A percentile compares a stretch with the other conserved stretches of the same genome.
phyloP scores from a whole-genome alignment of 495 filamentous ascomycete genomes.

The Aspergillus conjunctus region DNA sequence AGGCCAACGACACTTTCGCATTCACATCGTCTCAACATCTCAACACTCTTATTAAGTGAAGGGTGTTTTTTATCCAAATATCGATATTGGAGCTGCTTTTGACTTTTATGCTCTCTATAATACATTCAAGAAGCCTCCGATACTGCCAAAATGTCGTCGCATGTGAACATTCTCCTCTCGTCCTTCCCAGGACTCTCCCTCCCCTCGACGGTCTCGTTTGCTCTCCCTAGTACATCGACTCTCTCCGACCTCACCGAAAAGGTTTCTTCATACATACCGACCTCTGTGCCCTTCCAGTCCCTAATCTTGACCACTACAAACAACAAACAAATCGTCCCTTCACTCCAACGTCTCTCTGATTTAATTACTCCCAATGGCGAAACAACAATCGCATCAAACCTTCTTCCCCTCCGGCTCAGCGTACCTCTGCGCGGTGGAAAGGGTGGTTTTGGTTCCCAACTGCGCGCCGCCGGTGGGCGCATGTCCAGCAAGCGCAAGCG shows the following conservation, averaged over 20 bases:
- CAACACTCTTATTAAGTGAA: too few species aligned
- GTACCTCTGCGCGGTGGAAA: conserved; percentile 83
- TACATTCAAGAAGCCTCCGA: neutral
- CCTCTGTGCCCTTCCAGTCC: conserved; percentile 42
- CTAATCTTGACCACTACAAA: conserved; percentile 82
- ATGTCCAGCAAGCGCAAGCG: conserved; percentile 94
- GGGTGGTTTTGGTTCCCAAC: conserved; percentile 95
- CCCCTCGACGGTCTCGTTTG: conserved; percentile 73
- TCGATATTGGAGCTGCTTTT: too few species aligned
- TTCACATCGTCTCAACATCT: too few species aligned
- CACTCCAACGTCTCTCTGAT: conserved; percentile 36
- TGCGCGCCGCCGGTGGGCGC: conserved; percentile 93
- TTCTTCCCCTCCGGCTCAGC: conserved; percentile 80
- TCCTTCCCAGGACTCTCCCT: conserved; percentile 81
- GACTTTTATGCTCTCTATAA: neutral
- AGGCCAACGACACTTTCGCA: too few species aligned
- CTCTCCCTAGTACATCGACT: conserved; percentile 64
- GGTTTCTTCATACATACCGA: conserved; percentile 66
- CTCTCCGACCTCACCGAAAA: conserved; percentile 65
- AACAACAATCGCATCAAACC: conserved; percentile 57
- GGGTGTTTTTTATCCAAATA: too few species aligned
- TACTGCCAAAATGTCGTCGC: conserved; percentile 41
- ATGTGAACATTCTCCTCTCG: conserved; percentile 79
- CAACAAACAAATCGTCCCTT: conserved; percentile 64
- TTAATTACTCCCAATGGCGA: conserved; percentile 29